Conservation (phyloP, 371 early-diverging fungal species). For the Gilbertella persicaria region DNA sequence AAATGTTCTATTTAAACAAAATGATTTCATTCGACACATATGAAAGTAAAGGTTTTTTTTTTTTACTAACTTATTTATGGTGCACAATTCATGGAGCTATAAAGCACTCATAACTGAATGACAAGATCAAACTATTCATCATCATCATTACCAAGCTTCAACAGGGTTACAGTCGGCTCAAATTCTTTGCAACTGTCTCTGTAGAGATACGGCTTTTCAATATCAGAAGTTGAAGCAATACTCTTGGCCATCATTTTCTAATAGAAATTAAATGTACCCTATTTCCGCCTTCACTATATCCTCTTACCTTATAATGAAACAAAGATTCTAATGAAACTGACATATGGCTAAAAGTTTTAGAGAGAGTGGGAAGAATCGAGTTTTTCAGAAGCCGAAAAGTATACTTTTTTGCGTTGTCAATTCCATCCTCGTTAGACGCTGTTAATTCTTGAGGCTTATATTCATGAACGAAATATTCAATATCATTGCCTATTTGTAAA, state of each 20-base stretch:
- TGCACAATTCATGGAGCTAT: no score
- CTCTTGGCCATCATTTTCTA: conserved; percentile 16
- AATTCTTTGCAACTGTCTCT: conserved; percentile 12
- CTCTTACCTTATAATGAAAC: conserved; percentile 10
- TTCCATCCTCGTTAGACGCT: conserved; percentile 2
- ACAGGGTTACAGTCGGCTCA: conserved; percentile 13
- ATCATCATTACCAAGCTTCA: conserved; percentile 18
- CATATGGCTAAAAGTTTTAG: conserved; percentile 12
- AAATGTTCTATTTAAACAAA: no score
- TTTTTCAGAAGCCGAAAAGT: conserved; percentile 15
- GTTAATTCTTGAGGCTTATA: conserved; percentile 15
- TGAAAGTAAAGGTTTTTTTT: no score
- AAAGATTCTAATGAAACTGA: conserved; percentile 16
- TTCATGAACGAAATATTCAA: conserved; percentile 20
- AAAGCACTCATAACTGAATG: no score
- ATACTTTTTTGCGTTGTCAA: conserved; percentile 10
- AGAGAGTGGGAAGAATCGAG: conserved; percentile 10
- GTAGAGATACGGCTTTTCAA: conserved; percentile 19
- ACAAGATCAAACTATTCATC: no score
- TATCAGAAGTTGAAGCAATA: conserved; percentile 17
- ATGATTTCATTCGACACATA: no score
- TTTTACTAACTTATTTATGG: no score
- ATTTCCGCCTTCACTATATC: conserved; percentile 10
- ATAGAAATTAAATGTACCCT: conserved; percentile 10
- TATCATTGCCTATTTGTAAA: conserved; percentile 14